A percentile compares a stretch with the other conserved stretches of the same genome.
These are phyloP conservation scores for Marsdenia floribunda DNA, from an alignment of 257 asterid species.

Conservation along the genomic window DNA sequence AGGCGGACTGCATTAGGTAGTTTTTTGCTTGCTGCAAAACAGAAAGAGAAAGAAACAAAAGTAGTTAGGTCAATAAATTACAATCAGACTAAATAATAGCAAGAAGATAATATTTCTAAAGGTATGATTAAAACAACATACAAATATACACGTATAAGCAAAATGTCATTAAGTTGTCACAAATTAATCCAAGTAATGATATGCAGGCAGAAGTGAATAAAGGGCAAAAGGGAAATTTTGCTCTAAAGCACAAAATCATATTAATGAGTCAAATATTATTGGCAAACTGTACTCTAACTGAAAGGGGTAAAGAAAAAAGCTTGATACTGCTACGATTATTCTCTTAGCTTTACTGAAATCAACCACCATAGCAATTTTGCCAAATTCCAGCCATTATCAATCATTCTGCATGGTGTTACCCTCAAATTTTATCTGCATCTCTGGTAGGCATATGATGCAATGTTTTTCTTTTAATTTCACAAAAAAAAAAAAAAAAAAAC, in stretches of 20 bases:
- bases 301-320: background rate
- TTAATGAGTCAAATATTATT: background rate
- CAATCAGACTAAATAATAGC: background rate
- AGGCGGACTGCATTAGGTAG: conserved; percentile 23
- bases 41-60: conserved; percentile 22
- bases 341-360: background rate
- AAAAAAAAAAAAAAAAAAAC: background rate
- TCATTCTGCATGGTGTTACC: background rate
- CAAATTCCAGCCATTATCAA: background rate
- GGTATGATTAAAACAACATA: background rate
- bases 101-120: background rate
- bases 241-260: background rate
- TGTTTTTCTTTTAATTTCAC: background rate
- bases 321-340: background rate
- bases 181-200: background rate
- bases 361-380: background rate
- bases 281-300: background rate
- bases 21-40: conserved; percentile 46
- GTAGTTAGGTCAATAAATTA: conserved; percentile 19
- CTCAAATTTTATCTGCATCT: background rate
- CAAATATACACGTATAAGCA: background rate
- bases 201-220: background rate
- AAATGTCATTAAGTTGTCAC: background rate
- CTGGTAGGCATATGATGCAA: background rate
- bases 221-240: background rate